Evolutionary conservation across 2,329 filamentous ascomycete genomes (phyloP).

Genomic region (Diaporthe sp.): DNA sequence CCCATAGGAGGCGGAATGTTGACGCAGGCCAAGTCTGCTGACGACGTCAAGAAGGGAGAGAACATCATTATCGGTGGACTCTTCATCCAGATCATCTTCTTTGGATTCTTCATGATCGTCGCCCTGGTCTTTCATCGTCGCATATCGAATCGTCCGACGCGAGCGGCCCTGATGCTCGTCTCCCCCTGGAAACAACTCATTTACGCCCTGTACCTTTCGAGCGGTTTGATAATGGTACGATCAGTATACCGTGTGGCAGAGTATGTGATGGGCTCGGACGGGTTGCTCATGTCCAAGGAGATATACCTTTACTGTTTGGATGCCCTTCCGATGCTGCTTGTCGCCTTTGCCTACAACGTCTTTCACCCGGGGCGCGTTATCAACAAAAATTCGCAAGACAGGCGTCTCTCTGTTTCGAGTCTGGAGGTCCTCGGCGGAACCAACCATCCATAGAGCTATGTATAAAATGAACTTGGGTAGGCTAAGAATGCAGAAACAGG

Average conservation of each 20-base stretch:
- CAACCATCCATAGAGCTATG: not conserved
- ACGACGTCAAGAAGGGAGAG: constrained; percentile 5
- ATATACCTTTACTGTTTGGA: constrained; percentile 1
- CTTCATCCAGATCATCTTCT: constrained; percentile 30
- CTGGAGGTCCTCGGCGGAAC: not conserved
- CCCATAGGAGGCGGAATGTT: constrained; percentile 18
- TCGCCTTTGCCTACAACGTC: not conserved
- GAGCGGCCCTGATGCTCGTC: not conserved
- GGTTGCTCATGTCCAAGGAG: constrained; percentile 11
- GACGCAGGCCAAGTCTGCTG: constrained; percentile 8
- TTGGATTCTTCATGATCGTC: constrained; percentile 27
- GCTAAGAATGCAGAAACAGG: not conserved
- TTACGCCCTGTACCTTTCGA: constrained; percentile 9
- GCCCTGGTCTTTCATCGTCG: constrained; percentile 20
- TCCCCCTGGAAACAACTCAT: constrained; percentile 15
- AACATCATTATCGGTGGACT: constrained; percentile 30
- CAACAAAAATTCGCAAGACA: not conserved
- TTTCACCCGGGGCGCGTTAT: constrained; percentile 20
- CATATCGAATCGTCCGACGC: not conserved
- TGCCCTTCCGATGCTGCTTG: constrained; percentile 23
- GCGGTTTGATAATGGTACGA: constrained; percentile 19
- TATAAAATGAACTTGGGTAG: not conserved
- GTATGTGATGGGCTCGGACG: not conserved
- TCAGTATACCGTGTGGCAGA: constrained; percentile 16
- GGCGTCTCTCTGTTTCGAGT: not conserved